Evolutionary conservation across 768 basidiomycete species (phyloP).

Genomic region (Leucocoprinus leucothites): DNA sequence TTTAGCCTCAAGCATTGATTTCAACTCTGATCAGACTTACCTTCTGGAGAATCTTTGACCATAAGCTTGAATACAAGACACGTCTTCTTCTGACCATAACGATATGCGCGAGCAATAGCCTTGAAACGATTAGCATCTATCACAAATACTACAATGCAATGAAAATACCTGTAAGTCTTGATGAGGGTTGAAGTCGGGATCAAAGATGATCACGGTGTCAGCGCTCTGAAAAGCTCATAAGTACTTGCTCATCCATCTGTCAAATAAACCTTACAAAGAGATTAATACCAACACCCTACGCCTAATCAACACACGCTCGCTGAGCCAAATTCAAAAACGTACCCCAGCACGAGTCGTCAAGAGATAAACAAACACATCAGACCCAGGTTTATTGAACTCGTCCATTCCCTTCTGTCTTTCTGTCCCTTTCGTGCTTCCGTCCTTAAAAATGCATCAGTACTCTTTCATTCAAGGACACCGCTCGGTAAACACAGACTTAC

Average conservation of each 20-base stretch:
- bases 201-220: constrained; percentile 90
- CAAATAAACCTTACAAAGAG: constrained; percentile 40
- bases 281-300: constrained; percentile 85
- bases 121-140: constrained; percentile 26
- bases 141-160: background rate
- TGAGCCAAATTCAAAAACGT: constrained; percentile 17
- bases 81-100: constrained; percentile 93
- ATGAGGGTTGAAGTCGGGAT: constrained; percentile 99
- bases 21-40: constrained; percentile 30
- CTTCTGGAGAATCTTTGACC: constrained; percentile 93
- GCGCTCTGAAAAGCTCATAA: constrained; percentile 55
- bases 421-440: constrained; percentile 82
- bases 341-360: constrained; percentile 89
- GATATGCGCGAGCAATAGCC: constrained; percentile 93
- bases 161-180: constrained; percentile 83
- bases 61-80: constrained; percentile 95
- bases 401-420: constrained; percentile 96
- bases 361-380: constrained; percentile 88
- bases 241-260: background rate
- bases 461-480: background rate
- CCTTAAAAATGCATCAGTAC: constrained; percentile 40
- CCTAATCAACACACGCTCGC: background rate
- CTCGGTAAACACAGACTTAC: constrained; percentile 45
- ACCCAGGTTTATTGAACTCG: constrained; percentile 83
- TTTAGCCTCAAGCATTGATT: background rate